Conservation (phyloP, 1,284 basidiomycete genomes). For the Waitea zeae region DNA sequence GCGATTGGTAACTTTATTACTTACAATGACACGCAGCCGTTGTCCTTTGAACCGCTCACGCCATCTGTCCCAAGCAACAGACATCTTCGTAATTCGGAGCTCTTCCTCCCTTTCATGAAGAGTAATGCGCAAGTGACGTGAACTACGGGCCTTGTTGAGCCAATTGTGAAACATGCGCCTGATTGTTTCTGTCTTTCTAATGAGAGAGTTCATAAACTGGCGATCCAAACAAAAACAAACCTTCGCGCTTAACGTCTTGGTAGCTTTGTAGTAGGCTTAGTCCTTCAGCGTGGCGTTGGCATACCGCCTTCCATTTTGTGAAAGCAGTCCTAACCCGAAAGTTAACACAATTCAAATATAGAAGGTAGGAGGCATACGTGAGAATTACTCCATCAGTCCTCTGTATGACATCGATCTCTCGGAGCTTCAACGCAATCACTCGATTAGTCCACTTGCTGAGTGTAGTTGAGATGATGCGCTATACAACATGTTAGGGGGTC, state of each 20-base stretch:
- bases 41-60: constrained; percentile 47
- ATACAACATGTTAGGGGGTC: constrained; percentile 29
- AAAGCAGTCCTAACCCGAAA: constrained; percentile 28
- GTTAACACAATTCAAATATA: constrained; percentile 2
- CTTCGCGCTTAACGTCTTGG: constrained; percentile 59
- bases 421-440: constrained; percentile 53
- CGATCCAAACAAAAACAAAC: constrained; percentile 14
- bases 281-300: constrained; percentile 45
- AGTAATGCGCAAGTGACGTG: constrained; percentile 34
- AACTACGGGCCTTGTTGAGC: constrained; percentile 37
- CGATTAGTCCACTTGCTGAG: constrained; percentile 50
- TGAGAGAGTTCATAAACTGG: constrained; percentile 1
- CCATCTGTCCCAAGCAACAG: constrained; percentile 60
- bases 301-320: constrained; percentile 47
- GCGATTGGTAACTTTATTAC: constrained; percentile 9
- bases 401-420: constrained; percentile 45
- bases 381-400: constrained; percentile 25
- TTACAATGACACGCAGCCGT: constrained; percentile 43
- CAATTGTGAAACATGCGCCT: constrained; percentile 54
- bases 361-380: constrained; percentile 18
- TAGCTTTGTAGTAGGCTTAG: constrained; percentile 67
- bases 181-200: constrained; percentile 49
- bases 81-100: constrained; percentile 28
- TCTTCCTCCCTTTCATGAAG: constrained; percentile 47
- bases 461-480: constrained; percentile 13